A percentile compares a stretch with the other conserved stretches of the same genome.
phyloP scores from a whole-genome alignment of 2,329 filamentous ascomycete species.

The Dothistroma septosporum region DNA sequence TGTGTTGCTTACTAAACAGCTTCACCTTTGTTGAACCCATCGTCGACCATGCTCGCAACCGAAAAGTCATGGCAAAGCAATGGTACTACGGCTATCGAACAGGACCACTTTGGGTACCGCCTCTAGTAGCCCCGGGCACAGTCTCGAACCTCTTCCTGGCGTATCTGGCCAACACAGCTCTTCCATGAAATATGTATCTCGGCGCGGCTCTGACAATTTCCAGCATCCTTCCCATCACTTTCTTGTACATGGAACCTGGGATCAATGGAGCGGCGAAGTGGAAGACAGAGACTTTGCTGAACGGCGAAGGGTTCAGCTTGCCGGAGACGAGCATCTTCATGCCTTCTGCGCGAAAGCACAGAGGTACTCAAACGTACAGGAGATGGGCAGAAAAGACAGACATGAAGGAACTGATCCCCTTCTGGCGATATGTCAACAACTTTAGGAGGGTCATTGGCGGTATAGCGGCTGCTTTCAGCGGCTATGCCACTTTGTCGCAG shows the following conservation, averaged over 20 bases:
- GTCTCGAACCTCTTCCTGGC: slow-evolving; percentile 34
- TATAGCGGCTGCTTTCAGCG: slow-evolving; percentile 22
- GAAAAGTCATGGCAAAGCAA: slow-evolving; percentile 37
- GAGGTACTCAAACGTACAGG: slow-evolving; percentile 19
- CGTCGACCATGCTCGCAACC: slow-evolving; percentile 30
- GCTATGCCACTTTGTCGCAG: slow-evolving; percentile 23
- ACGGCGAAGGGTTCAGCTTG: slow-evolving; percentile 26
- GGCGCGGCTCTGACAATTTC: slow-evolving; percentile 25
- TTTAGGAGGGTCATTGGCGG: slow-evolving; percentile 24
- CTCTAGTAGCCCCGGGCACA: slow-evolving; percentile 35
- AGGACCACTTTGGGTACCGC: slow-evolving; percentile 37
- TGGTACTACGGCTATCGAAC: slow-evolving; percentile 38
- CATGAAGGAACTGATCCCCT: slow-evolving; percentile 28
- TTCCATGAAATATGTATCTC: slow-evolving; percentile 25
- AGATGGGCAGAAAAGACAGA: slow-evolving; percentile 24
- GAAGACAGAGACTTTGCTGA: slow-evolving; percentile 36
- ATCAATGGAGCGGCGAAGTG: slow-evolving; percentile 40
- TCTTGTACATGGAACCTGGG: slow-evolving; percentile 39
- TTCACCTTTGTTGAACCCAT: slow-evolving; percentile 37
- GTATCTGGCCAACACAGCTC: neutral
- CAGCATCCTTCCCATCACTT: slow-evolving; percentile 37
- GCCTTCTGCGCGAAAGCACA: slow-evolving; percentile 27
- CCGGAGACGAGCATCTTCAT: slow-evolving; percentile 21
- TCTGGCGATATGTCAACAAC: slow-evolving; percentile 28
- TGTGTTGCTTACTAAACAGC: slow-evolving; percentile 28